phyloP scores from a whole-genome alignment of 1,284 basidiomycete genomes.

The Papiliotrema terrestris region DNA sequence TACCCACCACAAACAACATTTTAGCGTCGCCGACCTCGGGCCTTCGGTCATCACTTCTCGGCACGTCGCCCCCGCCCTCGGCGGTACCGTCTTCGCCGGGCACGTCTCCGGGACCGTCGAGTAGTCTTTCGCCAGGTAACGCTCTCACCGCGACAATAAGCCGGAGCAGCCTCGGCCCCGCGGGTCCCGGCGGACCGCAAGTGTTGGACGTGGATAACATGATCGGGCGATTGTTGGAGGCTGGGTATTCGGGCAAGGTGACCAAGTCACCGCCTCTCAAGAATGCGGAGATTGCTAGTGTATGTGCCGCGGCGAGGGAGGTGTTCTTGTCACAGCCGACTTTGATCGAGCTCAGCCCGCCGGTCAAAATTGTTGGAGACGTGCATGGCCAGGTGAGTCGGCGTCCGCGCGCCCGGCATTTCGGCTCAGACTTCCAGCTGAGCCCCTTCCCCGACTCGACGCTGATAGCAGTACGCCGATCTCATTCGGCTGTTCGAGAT shows the following conservation, averaged over 20 bases:
- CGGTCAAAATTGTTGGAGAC: constrained; percentile 99
- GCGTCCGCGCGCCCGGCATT: not conserved
- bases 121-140: constrained; percentile 21
- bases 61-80: constrained; percentile 35
- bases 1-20: constrained; percentile 11
- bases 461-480: constrained; percentile 69
- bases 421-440: not conserved
- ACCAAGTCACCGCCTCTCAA: constrained; percentile 95
- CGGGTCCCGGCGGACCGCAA: constrained; percentile 46
- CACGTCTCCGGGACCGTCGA: not conserved
- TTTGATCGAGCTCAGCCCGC: constrained; percentile 93
- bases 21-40: constrained; percentile 10
- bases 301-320: constrained; percentile 95
- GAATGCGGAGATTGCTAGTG: constrained; percentile 91
- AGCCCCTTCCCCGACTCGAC: not conserved
- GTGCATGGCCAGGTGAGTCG: constrained; percentile 78
- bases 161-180: constrained; percentile 28
- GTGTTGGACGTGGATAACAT: constrained; percentile 96
- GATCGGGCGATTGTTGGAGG: constrained; percentile 93
- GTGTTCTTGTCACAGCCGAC: constrained; percentile 96
- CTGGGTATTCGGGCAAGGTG: constrained; percentile 97
- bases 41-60: constrained; percentile 26
- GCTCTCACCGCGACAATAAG: constrained; percentile 36
- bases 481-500: constrained; percentile 98
- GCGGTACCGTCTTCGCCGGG: constrained; percentile 10